phyloP scores from a whole-genome alignment of 1,284 basidiomycete genomes.

The Microbotryum scabiosae region DNA sequence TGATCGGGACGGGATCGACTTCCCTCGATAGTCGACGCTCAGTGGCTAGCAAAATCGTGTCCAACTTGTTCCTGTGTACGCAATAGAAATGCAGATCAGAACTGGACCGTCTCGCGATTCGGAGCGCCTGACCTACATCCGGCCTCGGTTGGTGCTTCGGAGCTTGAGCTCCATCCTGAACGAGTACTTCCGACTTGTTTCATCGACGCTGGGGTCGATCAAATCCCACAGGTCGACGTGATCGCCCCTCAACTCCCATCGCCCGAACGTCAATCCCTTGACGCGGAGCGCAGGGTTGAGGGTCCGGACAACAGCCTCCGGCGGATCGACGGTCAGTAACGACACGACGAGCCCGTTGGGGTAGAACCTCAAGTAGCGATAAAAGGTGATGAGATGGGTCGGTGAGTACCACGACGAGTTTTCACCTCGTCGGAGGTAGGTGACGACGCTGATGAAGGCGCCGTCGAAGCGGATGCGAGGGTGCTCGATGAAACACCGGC shows the following conservation, averaged over 20 bases:
- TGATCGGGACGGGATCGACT: constrained; percentile 24
- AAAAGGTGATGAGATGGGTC: constrained; percentile 34
- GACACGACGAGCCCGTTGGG: constrained; percentile 32
- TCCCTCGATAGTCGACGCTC: constrained; percentile 22
- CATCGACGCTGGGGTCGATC: constrained; percentile 26
- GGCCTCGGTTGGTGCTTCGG: constrained; percentile 28
- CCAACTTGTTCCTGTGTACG: constrained; percentile 32
- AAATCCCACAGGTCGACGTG: constrained; percentile 28
- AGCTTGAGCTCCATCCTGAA: constrained; percentile 29
- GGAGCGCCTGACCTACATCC: constrained; percentile 16
- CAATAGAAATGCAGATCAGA: background rate
- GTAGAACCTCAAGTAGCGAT: constrained; percentile 30
- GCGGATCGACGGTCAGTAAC: constrained; percentile 31
- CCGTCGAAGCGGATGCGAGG: constrained; percentile 33
- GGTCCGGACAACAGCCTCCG: constrained; percentile 25
- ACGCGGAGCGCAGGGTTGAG: constrained; percentile 25
- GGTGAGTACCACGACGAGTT: constrained; percentile 27
- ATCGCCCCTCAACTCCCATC: constrained; percentile 22
- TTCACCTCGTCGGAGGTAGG: constrained; percentile 34
- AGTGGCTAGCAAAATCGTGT: constrained; percentile 29
- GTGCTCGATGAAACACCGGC: constrained; percentile 35
- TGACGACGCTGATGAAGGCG: constrained; percentile 32
- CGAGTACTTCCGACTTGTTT: constrained; percentile 26
- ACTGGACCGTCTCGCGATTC: background rate
- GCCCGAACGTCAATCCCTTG: constrained; percentile 23